Percentiles rank a stretch among this genome's conserved stretches.
Conservation (phyloP, 2,329 filamentous ascomycete species). For the Incumbomyces delicatus region DNA sequence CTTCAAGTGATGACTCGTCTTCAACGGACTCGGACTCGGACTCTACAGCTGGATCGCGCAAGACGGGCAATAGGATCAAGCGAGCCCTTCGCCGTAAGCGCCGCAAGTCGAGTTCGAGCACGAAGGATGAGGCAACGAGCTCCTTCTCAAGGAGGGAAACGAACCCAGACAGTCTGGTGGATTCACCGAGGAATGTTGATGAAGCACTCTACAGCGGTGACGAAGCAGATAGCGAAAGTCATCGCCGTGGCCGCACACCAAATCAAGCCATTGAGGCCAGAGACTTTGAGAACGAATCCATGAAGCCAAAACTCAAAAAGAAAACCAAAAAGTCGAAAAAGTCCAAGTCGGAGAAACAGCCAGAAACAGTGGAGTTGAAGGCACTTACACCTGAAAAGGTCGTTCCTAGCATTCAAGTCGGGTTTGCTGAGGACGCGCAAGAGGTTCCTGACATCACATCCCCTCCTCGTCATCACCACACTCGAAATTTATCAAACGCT, state of each 20-base stretch:
- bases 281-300: conserved; percentile 36
- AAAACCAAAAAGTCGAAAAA: conserved; percentile 17
- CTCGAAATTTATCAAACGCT: conserved; percentile 53
- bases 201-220: conserved; percentile 37
- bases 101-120: conserved; percentile 68
- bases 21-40: conserved; percentile 59
- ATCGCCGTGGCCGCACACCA: conserved; percentile 13
- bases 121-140: conserved; percentile 48
- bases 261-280: conserved; percentile 26
- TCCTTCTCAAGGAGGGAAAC: conserved; percentile 26
- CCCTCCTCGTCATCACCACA: conserved; percentile 42
- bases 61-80: conserved; percentile 65
- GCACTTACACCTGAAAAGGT: conserved; percentile 20
- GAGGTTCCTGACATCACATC: conserved; percentile 22
- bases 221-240: conserved; percentile 42
- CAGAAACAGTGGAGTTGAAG: conserved; percentile 21
- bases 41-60: conserved; percentile 56
- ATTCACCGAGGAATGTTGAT: conserved; percentile 11
- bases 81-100: conserved; percentile 61
- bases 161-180: conserved; percentile 8
- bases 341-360: conserved; percentile 8
- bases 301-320: conserved; percentile 23
- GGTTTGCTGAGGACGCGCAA: conserved; percentile 42
- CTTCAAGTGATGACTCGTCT: conserved; percentile 45
- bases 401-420: conserved; percentile 37